Conservation (phyloP, 169 alveolate genomes). For the Plasmodium gonderi region DNA sequence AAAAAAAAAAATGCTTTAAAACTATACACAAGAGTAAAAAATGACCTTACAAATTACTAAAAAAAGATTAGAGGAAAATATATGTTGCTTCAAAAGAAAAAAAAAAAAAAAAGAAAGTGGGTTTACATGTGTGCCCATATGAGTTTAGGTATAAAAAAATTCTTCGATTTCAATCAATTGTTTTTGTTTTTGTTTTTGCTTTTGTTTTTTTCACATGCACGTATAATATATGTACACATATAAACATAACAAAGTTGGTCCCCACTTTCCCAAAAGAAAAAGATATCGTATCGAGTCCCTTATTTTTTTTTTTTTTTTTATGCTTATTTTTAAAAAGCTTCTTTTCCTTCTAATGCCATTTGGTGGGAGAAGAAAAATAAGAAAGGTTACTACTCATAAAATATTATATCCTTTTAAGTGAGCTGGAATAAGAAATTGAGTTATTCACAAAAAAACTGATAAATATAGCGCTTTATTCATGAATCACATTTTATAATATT, state of each 20-base stretch:
- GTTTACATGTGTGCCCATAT: not conserved
- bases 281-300: not conserved
- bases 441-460: not conserved
- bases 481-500: not conserved
- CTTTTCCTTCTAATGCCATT: not conserved
- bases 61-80: not conserved
- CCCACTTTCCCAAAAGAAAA: not conserved
- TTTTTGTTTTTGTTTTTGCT: not conserved
- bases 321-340: not conserved
- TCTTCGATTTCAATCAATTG: not conserved
- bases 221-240: not conserved
- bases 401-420: not conserved
- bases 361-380: not conserved
- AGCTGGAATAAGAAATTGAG: not conserved
- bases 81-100: not conserved
- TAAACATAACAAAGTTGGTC: not conserved
- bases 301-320: not conserved
- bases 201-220: not conserved
- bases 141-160: not conserved
- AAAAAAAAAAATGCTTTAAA: not conserved
- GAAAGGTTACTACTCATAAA: not conserved
- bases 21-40: not conserved
- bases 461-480: not conserved
- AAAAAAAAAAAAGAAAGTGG: not conserved
- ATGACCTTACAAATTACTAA: not conserved